Conservation (phyloP, 75 land plant species). For the Sequoia sempervirens region DNA sequence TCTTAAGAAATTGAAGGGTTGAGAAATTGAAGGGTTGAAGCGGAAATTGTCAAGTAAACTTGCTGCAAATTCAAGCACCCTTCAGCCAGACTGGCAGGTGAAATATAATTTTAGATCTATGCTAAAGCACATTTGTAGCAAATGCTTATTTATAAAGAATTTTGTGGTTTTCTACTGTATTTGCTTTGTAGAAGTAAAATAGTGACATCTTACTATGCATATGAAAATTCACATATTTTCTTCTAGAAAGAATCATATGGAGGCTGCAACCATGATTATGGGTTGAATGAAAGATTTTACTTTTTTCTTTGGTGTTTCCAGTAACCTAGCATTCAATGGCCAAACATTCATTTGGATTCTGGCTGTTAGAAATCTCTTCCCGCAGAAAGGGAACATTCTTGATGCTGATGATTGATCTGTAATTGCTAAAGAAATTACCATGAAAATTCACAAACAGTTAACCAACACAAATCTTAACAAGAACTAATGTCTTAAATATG, state of each 20-base stretch:
- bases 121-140: background rate
- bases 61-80: constrained; percentile 64
- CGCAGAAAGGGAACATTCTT: background rate
- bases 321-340: background rate
- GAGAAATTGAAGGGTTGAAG: constrained; percentile 93
- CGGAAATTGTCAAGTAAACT: constrained; percentile 93
- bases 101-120: background rate
- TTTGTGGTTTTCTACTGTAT: background rate
- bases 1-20: too few relatives aligned
- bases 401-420: background rate
- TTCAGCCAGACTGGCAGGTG: constrained; percentile 96
- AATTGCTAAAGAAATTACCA: background rate
- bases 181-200: background rate
- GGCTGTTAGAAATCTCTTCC: background rate
- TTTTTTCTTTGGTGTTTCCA: background rate
- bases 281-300: background rate
- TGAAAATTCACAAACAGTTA: too few relatives aligned
- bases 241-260: background rate
- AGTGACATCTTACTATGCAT: background rate
- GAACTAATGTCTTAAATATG: background rate
- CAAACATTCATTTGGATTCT: background rate
- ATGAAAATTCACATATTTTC: background rate
- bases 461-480: too few relatives aligned
- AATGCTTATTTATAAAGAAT: background rate
- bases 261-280: background rate